phyloP scores from a whole-genome alignment of 2,329 filamentous ascomycete species.

The Lachnellula hyalina region DNA sequence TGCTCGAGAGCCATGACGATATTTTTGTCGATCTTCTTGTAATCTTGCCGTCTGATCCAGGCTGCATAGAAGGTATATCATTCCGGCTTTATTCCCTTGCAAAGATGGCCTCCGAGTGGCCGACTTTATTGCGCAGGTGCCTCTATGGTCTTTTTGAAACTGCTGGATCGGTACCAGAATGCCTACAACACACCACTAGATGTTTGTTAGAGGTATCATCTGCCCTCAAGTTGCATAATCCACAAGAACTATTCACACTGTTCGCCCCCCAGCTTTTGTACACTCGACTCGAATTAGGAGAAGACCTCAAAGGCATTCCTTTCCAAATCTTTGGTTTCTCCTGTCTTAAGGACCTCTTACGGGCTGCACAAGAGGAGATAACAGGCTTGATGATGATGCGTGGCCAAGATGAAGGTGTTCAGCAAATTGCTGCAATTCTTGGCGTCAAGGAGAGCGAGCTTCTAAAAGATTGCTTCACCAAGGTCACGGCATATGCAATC shows the following conservation, averaged over 20 bases:
- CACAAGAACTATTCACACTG: conserved; percentile 69
- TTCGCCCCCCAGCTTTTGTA: conserved; percentile 88
- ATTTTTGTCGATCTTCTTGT: conserved; percentile 81
- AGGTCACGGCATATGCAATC: conserved; percentile 76
- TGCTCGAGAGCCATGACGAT: conserved; percentile 76
- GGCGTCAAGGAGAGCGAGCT: conserved; percentile 50
- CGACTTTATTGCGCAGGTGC: conserved; percentile 77
- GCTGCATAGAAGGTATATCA: conserved; percentile 76
- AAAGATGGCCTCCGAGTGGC: conserved; percentile 74
- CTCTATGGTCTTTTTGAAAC: conserved; percentile 95
- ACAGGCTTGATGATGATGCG: conserved; percentile 80
- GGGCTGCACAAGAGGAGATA: conserved; percentile 69
- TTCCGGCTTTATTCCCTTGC: conserved; percentile 73
- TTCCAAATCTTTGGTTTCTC: conserved; percentile 79
- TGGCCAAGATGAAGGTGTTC: conserved; percentile 58
- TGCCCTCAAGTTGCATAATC: conserved; percentile 57
- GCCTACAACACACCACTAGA: conserved; percentile 63
- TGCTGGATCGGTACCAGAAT: conserved; percentile 63
- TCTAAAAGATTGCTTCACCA: conserved; percentile 66
- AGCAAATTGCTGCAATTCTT: conserved; percentile 55
- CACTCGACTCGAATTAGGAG: conserved; percentile 70
- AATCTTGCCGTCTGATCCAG: conserved; percentile 67
- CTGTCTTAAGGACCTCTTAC: conserved; percentile 62
- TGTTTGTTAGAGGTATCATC: conserved; percentile 65
- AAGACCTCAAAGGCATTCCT: conserved; percentile 67